Evolutionary conservation across 2,329 filamentous ascomycete species (phyloP).

Genomic region (Ambrosiella beaveri): DNA sequence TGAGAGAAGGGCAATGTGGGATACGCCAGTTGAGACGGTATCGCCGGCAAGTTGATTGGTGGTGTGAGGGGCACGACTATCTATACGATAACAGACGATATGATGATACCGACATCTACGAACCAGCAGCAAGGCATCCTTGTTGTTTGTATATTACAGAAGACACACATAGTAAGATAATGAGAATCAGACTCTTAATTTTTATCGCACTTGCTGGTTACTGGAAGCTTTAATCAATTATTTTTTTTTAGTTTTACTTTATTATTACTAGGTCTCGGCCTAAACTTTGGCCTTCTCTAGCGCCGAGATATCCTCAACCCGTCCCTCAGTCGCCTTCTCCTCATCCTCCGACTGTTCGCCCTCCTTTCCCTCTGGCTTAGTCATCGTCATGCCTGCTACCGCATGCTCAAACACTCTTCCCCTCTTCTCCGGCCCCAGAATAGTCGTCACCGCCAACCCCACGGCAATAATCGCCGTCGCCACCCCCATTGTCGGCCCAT

Average conservation of each 20-base stretch:
- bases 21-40: neutral
- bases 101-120: neutral
- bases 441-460: conserved; percentile 50
- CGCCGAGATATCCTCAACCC: neutral
- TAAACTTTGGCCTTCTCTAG: neutral
- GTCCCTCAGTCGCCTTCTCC: conserved; percentile 6
- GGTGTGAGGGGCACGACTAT: neutral
- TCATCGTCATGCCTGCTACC: conserved; percentile 20
- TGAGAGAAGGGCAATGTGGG: conserved; percentile 1
- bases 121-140: neutral
- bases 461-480: conserved; percentile 59
- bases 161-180: neutral
- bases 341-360: conserved; percentile 10
- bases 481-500: conserved; percentile 59
- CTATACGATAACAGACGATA: neutral
- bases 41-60: neutral
- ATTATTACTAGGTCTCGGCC: neutral
- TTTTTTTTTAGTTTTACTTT: neutral
- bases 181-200: neutral
- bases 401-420: conserved; percentile 52
- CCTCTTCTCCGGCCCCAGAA: conserved; percentile 57
- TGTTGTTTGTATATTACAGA: neutral
- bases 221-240: neutral
- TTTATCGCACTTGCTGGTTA: neutral
- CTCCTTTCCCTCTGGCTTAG: conserved; percentile 13